These are phyloP conservation scores for Aspergillus niger DNA, from an alignment of 2,329 filamentous ascomycete genomes.

Conservation along the genomic window DNA sequence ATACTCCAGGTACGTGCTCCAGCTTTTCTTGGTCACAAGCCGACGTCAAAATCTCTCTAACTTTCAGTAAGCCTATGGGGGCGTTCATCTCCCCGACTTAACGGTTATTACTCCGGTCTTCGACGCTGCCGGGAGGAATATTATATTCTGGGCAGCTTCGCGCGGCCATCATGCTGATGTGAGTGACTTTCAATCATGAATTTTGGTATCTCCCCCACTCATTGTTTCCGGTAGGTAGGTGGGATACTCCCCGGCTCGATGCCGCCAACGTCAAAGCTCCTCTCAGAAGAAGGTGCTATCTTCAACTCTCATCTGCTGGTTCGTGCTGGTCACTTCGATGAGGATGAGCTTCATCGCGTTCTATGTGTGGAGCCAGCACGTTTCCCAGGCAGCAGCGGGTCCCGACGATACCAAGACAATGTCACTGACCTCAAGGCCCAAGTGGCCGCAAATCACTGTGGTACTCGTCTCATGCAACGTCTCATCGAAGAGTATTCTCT, in stretches of 20 bases:
- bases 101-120: slow-evolving; percentile 64
- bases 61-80: not conserved
- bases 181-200: not conserved
- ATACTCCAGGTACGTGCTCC: not conserved
- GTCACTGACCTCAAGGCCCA: slow-evolving; percentile 81
- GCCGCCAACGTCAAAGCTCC: slow-evolving; percentile 59
- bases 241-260: slow-evolving; percentile 76
- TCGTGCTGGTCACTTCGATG: slow-evolving; percentile 49
- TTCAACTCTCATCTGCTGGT: not conserved
- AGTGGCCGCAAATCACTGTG: slow-evolving; percentile 79
- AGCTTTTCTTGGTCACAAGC: not conserved
- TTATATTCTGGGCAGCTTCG: slow-evolving; percentile 77
- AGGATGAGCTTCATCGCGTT: slow-evolving; percentile 68
- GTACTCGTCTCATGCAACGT: slow-evolving; percentile 70
- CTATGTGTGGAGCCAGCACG: slow-evolving; percentile 70
- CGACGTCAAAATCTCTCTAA: no score
- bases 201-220: not conserved
- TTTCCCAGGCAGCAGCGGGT: slow-evolving; percentile 72
- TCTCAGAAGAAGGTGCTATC: not conserved
- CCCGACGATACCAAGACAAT: slow-evolving; percentile 74
- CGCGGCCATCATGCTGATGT: slow-evolving; percentile 66
- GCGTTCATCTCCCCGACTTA: not conserved
- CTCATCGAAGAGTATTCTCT: slow-evolving; percentile 63
- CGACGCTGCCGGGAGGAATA: slow-evolving; percentile 67
- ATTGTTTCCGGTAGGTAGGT: slow-evolving; percentile 48